Percentiles rank a stretch among this genome's conserved stretches.
Evolutionary conservation across 179 eudicot genomes (phyloP).

Genomic region (Heliamphora ciliata): DNA sequence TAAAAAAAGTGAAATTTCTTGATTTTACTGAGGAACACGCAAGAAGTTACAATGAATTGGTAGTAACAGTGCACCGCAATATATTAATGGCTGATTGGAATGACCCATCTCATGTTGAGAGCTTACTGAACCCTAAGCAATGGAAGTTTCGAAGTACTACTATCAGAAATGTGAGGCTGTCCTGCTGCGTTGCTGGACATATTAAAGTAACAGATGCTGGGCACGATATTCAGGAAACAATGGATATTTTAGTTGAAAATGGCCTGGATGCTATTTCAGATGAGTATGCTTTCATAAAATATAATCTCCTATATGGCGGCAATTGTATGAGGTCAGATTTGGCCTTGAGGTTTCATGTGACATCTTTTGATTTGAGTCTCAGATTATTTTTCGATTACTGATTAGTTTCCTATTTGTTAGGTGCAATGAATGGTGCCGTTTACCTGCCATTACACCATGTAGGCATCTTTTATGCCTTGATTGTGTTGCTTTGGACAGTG

Average conservation of each 20-base stretch:
- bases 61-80: conserved; percentile 83
- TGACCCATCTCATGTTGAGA: conserved; percentile 93
- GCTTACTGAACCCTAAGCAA: conserved; percentile 84
- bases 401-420: conserved; percentile 30
- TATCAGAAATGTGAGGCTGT: conserved; percentile 76
- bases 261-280: conserved; percentile 66
- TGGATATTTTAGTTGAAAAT: conserved; percentile 65
- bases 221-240: conserved; percentile 89
- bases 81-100: conserved; percentile 98
- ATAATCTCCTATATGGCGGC: conserved; percentile 61
- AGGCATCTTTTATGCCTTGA: conserved; percentile 87
- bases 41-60: conserved; percentile 83
- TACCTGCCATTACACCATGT: conserved; percentile 92
- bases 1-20: conserved; percentile 58
- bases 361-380: neutral
- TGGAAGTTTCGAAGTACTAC: conserved; percentile 74
- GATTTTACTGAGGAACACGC: conserved; percentile 79
- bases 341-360: conserved; percentile 13
- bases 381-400: conserved; percentile 10
- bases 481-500: conserved; percentile 81
- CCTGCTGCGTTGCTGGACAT: conserved; percentile 98
- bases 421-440: conserved; percentile 93
- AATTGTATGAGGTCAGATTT: conserved; percentile 68
- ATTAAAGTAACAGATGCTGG: conserved; percentile 76
- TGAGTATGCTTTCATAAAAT: conserved; percentile 60